Evolutionary conservation across 129 eudicot genomes (phyloP), one percentile per base, ranked within the genome.

Genomic region (Chrysanthemum seticuspe): DNA sequence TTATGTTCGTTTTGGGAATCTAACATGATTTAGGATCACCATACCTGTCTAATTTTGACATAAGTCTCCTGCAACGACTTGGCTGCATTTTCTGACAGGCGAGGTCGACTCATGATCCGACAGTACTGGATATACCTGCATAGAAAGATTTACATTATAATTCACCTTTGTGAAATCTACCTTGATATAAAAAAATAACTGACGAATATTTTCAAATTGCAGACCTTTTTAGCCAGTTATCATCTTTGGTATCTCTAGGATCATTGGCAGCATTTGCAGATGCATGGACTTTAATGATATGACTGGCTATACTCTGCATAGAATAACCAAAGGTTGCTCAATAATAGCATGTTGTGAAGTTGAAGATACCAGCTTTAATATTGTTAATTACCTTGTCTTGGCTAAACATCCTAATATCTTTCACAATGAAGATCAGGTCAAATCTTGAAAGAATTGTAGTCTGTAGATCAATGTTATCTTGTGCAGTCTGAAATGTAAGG

Each of bases 381-480:
- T 12, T 25, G 27, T 13, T 49, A 65, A 16, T 44, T 81, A 91
- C 97, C 99, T 84, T 86, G 85, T 95, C 99, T 77, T 91, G 97
- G 67, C 82, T 75, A 75, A 66, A 95, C 90, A 81, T 82, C 79
- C 92, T 86, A 71, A 91, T 75, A 72, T 95, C 97, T 80, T 95
- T 95, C 62, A 95, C 99, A 66, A 95, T 95, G 68, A 95, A 95
- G 68, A 95, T 95, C 5, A 95, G 61, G 79, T 95, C 99, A 73
- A 95, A 95, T 81, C 99, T 83, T 56, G 99, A 95, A 62, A 95
- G 97, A 81, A 95, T 95, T 67, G 99, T 95, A 19, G 97, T 95
- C 86, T 95, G 99, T 77, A 95, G 76, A 76, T 95, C 99, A 78
- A 95, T 95, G 86, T 95, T 95, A 77, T 95, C 99, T 82, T 95